phyloP scores from a whole-genome alignment of 805 yeast species.

The Kodamaea kakaduensis region DNA sequence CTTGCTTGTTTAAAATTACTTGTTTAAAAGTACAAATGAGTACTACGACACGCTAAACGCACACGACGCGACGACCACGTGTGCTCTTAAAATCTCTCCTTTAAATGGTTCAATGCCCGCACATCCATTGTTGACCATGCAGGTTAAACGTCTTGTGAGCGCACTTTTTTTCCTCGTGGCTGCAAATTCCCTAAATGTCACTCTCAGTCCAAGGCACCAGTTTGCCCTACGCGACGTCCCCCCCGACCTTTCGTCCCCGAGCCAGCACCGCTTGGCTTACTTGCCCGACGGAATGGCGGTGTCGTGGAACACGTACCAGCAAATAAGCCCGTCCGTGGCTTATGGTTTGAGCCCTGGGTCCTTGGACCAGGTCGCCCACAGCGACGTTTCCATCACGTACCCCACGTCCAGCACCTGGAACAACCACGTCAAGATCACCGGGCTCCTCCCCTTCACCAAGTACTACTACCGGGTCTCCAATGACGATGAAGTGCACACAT shows the following conservation, averaged over 20 bases:
- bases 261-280: constrained; percentile 15
- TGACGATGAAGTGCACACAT: constrained; percentile 8
- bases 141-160: constrained; percentile 1
- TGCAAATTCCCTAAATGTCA: constrained; percentile 5
- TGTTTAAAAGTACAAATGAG: no score
- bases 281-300: constrained; percentile 13
- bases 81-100: not conserved
- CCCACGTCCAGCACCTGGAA: constrained; percentile 14
- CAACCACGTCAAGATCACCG: constrained; percentile 13
- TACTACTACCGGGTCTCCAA: constrained; percentile 14
- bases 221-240: constrained; percentile 5
- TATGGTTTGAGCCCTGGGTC: constrained; percentile 9
- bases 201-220: constrained; percentile 3
- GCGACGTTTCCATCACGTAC: constrained; percentile 13
- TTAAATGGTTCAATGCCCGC: not conserved
- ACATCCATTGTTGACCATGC: constrained; percentile 2
- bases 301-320: constrained; percentile 14
- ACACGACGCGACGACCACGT: not conserved
- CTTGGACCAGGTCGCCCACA: constrained; percentile 11
- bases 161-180: constrained; percentile 4
- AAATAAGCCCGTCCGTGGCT: constrained; percentile 11
- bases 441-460: constrained; percentile 13
- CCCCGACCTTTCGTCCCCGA: not conserved
- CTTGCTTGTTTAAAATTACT: no score
- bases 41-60: no score